phyloP scores from a whole-genome alignment of 2,329 filamentous ascomycete genomes.

The Sclerotiophoma versabilis region DNA sequence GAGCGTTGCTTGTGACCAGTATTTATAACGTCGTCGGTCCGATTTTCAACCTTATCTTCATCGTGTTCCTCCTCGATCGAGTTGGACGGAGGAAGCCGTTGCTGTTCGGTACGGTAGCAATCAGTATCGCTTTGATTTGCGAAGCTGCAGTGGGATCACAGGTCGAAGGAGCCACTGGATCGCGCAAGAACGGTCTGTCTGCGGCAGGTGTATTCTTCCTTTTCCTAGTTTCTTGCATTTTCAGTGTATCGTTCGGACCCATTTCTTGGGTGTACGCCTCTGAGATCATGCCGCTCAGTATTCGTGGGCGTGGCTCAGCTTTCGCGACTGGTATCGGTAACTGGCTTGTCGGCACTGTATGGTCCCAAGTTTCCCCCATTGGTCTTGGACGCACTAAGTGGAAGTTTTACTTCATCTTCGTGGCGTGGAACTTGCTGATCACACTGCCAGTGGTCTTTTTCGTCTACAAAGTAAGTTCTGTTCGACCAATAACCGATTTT shows the following conservation, averaged over 20 bases:
- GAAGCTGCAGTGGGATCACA: slow-evolving; percentile 63
- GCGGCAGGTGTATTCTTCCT: slow-evolving; percentile 70
- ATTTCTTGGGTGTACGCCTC: slow-evolving; percentile 69
- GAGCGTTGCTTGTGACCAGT: slow-evolving; percentile 63
- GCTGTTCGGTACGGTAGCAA: slow-evolving; percentile 61
- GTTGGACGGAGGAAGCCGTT: slow-evolving; percentile 61
- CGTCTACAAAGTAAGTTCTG: slow-evolving; percentile 53
- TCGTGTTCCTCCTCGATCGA: slow-evolving; percentile 62
- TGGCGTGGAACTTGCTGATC: slow-evolving; percentile 57
- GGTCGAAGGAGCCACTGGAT: slow-evolving; percentile 38
- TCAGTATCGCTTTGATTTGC: slow-evolving; percentile 65
- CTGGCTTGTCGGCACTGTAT: slow-evolving; percentile 66
- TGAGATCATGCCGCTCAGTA: slow-evolving; percentile 70
- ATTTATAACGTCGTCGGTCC: slow-evolving; percentile 69
- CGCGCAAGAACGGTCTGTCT: slow-evolving; percentile 55
- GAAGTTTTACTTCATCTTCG: slow-evolving; percentile 66
- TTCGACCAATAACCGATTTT: background rate
- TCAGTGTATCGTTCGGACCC: slow-evolving; percentile 44
- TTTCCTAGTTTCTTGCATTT: slow-evolving; percentile 57
- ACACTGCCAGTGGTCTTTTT: slow-evolving; percentile 58
- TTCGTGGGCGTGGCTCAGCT: slow-evolving; percentile 65
- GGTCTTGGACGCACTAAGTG: slow-evolving; percentile 59
- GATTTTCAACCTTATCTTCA: slow-evolving; percentile 66
- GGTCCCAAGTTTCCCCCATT: slow-evolving; percentile 65
- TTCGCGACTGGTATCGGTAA: slow-evolving; percentile 66